Conservation (phyloP, 371 early-diverging fungal genomes). For the Apophysomyces trapeziformis region DNA sequence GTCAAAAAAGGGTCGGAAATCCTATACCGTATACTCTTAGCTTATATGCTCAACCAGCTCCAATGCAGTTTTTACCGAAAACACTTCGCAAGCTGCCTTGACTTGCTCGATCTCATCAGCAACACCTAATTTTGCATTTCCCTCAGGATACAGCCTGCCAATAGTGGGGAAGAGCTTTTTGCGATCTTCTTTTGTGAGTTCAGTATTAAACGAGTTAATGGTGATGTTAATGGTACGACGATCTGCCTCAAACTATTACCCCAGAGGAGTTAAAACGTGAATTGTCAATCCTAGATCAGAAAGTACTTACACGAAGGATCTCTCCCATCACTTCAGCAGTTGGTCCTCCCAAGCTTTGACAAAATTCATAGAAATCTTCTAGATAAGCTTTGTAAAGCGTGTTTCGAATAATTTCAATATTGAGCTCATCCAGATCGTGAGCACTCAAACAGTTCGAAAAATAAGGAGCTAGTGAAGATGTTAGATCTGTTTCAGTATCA, state of each 20-base stretch:
- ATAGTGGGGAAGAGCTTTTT: constrained; percentile 89
- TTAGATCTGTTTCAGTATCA: no score
- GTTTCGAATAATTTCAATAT: constrained; percentile 99
- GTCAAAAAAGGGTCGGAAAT: constrained; percentile 80
- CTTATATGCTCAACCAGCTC: not conserved
- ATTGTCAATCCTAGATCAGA: no score
- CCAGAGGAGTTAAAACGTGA: no score
- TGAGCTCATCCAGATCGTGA: constrained; percentile 96
- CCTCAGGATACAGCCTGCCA: constrained; percentile 94
- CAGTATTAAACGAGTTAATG: constrained; percentile 97
- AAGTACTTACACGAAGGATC: constrained; percentile 73
- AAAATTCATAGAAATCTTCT: constrained; percentile 96
- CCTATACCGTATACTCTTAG: constrained; percentile 40
- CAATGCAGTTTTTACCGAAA: constrained; percentile 59
- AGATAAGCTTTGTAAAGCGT: constrained; percentile 97
- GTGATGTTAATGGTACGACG: constrained; percentile 97
- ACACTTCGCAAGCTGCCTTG: constrained; percentile 78
- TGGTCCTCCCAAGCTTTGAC: constrained; percentile 79
- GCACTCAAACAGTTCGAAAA: constrained; percentile 96
- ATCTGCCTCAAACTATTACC: constrained; percentile 93
- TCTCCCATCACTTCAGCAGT: constrained; percentile 96
- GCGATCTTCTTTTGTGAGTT: constrained; percentile 95
- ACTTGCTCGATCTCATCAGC: constrained; percentile 96
- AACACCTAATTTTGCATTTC: constrained; percentile 78
- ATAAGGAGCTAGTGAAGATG: constrained; percentile 78